Conservation (phyloP, 495 filamentous ascomycete genomes). For the Tuber umbilicatum region DNA sequence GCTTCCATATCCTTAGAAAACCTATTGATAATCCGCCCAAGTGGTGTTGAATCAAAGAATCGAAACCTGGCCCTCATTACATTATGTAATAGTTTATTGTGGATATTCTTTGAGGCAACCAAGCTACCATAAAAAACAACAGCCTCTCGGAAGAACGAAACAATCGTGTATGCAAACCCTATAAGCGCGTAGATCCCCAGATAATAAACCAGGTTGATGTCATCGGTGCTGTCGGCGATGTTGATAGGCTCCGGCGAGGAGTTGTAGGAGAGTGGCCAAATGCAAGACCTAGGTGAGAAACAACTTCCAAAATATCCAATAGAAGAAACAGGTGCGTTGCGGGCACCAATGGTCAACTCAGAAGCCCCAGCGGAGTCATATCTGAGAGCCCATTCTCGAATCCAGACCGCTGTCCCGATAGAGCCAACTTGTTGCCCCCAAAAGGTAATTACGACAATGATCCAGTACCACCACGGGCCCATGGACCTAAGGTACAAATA, state of each 20-base stretch:
- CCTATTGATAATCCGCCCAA: constrained; percentile 95
- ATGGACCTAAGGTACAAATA: constrained; percentile 77
- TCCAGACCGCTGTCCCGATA: constrained; percentile 87
- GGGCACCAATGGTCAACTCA: constrained; percentile 23
- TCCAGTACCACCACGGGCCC: constrained; percentile 95
- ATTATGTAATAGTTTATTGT: constrained; percentile 67
- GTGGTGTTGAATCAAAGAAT: constrained; percentile 95
- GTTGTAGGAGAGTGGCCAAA: constrained; percentile 37
- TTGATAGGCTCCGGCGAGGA: constrained; percentile 37
- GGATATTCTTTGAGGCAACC: constrained; percentile 77
- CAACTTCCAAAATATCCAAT: constrained; percentile 43
- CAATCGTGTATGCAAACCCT: constrained; percentile 61
- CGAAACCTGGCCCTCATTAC: constrained; percentile 86
- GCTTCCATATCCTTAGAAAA: constrained; percentile 97
- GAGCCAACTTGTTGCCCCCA: constrained; percentile 70
- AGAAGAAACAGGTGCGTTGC: constrained; percentile 11
- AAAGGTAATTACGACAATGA: constrained; percentile 65
- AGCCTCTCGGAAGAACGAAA: constrained; percentile 72
- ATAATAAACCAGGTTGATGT: constrained; percentile 79
- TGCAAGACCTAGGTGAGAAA: constrained; percentile 42
- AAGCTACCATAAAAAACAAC: constrained; percentile 90
- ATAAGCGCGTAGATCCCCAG: constrained; percentile 74
- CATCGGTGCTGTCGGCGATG: constrained; percentile 16
- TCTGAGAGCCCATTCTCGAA: constrained; percentile 64
- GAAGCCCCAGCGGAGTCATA: constrained; percentile 26